phyloP scores from a whole-genome alignment of 2,329 filamentous ascomycete genomes.

The Exophiala aquamarina region DNA sequence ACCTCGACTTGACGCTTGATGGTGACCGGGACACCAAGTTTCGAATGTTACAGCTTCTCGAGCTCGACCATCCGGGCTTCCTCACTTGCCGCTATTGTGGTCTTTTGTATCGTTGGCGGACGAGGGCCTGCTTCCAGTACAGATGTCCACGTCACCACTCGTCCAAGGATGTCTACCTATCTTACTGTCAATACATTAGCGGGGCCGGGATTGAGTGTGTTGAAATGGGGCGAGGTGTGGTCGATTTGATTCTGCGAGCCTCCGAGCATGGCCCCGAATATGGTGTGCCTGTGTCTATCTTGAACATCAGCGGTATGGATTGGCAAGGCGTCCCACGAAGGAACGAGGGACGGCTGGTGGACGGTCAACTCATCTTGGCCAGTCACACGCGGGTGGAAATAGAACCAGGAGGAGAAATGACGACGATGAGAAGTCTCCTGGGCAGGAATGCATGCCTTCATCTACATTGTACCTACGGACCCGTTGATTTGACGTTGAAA shows the following conservation, averaged over 20 bases:
- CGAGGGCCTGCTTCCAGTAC: slow-evolving; percentile 5
- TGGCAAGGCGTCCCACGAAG: slow-evolving; percentile 4
- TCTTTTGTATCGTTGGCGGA: slow-evolving; percentile 17
- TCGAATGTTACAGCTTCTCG: slow-evolving; percentile 15
- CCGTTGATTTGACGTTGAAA: slow-evolving; percentile 2
- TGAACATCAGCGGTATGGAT: slow-evolving; percentile 11
- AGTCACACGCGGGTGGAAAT: slow-evolving; percentile 2
- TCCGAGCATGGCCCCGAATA: slow-evolving; percentile 13
- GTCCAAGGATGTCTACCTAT: neutral
- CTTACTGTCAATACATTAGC: neutral
- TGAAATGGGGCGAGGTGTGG: slow-evolving; percentile 5
- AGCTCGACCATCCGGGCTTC: slow-evolving; percentile 20
- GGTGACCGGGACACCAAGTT: slow-evolving; percentile 13
- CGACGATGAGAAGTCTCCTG: neutral
- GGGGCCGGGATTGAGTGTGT: slow-evolving; percentile 4
- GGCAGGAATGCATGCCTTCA: neutral
- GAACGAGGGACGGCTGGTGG: slow-evolving; percentile 14
- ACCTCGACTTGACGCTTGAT: slow-evolving; percentile 9
- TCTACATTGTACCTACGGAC: neutral
- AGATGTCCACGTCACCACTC: slow-evolving; percentile 14
- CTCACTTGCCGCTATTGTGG: slow-evolving; percentile 18
- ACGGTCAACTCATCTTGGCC: slow-evolving; percentile 19
- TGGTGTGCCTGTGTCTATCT: slow-evolving; percentile 15
- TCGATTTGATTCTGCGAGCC: slow-evolving; percentile 21
- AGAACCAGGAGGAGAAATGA: neutral